phyloP scores from a whole-genome alignment of 2,329 filamentous ascomycete species.

The Ophiosphaerella narmari region DNA sequence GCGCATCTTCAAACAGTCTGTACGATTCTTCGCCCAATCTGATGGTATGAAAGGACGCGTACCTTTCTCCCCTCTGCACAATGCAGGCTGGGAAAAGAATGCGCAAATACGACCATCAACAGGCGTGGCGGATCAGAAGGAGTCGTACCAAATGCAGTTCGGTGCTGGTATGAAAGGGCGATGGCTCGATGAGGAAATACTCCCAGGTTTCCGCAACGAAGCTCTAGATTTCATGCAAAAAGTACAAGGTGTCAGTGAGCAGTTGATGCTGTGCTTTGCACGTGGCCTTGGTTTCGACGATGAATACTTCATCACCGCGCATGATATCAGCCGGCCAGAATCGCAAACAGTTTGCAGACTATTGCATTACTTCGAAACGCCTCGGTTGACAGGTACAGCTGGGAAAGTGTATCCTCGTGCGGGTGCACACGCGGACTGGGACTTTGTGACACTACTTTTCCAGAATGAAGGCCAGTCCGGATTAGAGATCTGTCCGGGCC shows the following conservation, averaged over 20 bases:
- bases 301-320: conserved; percentile 60
- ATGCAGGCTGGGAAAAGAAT: conserved; percentile 66
- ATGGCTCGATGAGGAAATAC: conserved; percentile 56
- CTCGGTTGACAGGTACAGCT: conserved; percentile 35
- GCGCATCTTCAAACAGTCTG: conserved; percentile 56
- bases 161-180: conserved; percentile 54
- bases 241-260: conserved; percentile 59
- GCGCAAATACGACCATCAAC: conserved; percentile 64
- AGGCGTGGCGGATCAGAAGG: conserved; percentile 62
- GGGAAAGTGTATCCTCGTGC: conserved; percentile 60
- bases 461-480: conserved; percentile 65
- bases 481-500: conserved; percentile 67
- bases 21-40: conserved; percentile 60
- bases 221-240: conserved; percentile 60
- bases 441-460: conserved; percentile 66
- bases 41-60: conserved; percentile 59
- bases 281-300: conserved; percentile 61
- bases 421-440: conserved; percentile 68
- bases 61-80: conserved; percentile 56
- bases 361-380: conserved; percentile 58
- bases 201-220: conserved; percentile 56
- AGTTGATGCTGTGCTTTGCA: conserved; percentile 64
- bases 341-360: conserved; percentile 61
- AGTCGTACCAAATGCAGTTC: conserved; percentile 67
- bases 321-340: conserved; percentile 56